These are phyloP conservation scores for Alternaria brassicicola DNA, from an alignment of 2,329 filamentous ascomycete species.

Conservation along the genomic window DNA sequence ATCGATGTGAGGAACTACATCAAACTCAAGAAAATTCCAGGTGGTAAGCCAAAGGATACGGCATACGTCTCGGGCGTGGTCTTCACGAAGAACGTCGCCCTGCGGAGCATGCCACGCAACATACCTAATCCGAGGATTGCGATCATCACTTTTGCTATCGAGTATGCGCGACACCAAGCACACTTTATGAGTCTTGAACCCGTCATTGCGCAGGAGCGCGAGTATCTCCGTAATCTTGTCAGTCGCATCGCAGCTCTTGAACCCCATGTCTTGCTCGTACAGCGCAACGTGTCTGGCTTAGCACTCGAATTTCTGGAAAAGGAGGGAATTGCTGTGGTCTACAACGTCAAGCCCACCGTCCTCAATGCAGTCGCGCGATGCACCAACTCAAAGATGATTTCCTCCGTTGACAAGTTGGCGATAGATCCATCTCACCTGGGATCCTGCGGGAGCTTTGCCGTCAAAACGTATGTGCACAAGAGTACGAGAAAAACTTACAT, in stretches of 20 bases:
- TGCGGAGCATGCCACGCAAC: conserved; percentile 93
- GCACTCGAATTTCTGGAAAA: conserved; percentile 87
- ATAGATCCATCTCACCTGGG: conserved; percentile 77
- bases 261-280: conserved; percentile 86
- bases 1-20: conserved; percentile 98
- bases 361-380: conserved; percentile 93
- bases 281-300: conserved; percentile 89
- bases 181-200: conserved; percentile 99
- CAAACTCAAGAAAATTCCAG: conserved; percentile 94
- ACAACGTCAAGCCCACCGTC: conserved; percentile 95
- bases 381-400: conserved; percentile 89
- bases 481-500: conserved; percentile 92
- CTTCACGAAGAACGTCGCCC: conserved; percentile 93
- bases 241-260: conserved; percentile 85
- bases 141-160: conserved; percentile 92
- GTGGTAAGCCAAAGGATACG: conserved; percentile 87
- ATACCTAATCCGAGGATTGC: conserved; percentile 85
- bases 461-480: conserved; percentile 91
- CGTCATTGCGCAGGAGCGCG: conserved; percentile 94
- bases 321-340: conserved; percentile 88
- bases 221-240: conserved; percentile 90
- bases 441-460: conserved; percentile 84
- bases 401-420: conserved; percentile 91
- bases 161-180: conserved; percentile 89
- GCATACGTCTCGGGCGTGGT: conserved; percentile 97